Conservation (phyloP, 805 yeast genomes). For the Groenewaldozyma tartarivorans region DNA sequence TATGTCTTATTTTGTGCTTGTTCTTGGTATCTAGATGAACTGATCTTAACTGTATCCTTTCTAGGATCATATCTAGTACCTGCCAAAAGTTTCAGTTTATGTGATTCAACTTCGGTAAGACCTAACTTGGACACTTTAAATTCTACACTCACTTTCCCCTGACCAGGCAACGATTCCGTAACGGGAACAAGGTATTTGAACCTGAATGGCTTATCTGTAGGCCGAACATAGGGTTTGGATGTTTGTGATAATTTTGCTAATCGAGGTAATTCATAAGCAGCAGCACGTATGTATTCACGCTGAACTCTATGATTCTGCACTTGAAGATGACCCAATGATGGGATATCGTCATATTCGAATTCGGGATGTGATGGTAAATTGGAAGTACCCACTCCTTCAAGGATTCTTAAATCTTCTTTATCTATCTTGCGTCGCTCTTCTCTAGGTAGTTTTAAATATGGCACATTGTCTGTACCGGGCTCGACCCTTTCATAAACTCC, state of each 20-base stretch:
- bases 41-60: conserved; percentile 51
- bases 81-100: conserved; percentile 69
- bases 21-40: conserved; percentile 56
- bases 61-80: conserved; percentile 65
- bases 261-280: conserved; percentile 88
- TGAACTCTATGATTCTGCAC: conserved; percentile 63
- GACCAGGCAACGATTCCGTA: conserved; percentile 64
- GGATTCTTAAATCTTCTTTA: conserved; percentile 18
- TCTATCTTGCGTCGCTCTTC: conserved; percentile 13
- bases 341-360: conserved; percentile 54
- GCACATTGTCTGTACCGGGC: conserved; percentile 11
- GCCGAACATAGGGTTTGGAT: conserved; percentile 41
- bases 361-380: conserved; percentile 10
- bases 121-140: conserved; percentile 37
- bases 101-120: conserved; percentile 44
- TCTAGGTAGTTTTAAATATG: conserved; percentile 11
- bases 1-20: conserved; percentile 80
- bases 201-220: conserved; percentile 30
- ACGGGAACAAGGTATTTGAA: conserved; percentile 66
- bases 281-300: conserved; percentile 68
- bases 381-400: conserved; percentile 12
- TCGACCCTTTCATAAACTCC: conserved; percentile 21
- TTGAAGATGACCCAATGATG: conserved; percentile 61
- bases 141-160: conserved; percentile 55
- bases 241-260: conserved; percentile 43